Conservation (phyloP, 768 basidiomycete genomes). For the Auricularia sp. region DNA sequence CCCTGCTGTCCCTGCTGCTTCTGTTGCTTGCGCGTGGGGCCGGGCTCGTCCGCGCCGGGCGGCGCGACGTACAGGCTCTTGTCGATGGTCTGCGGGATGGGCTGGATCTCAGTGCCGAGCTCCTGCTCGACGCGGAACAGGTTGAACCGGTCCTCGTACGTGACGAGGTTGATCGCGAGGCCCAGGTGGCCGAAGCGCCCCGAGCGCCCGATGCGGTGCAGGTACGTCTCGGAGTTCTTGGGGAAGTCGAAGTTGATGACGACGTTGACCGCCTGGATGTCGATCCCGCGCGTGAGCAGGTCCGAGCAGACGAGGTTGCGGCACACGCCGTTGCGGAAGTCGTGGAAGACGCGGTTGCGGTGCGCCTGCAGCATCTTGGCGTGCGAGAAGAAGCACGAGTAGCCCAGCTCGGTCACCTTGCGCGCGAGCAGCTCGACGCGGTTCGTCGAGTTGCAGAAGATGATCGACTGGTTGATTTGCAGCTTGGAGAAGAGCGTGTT, state of each 20-base stretch:
- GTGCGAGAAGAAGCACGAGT: conserved; percentile 99
- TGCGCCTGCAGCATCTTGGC: conserved; percentile 99
- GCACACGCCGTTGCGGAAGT: conserved; percentile 97
- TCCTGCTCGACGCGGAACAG: conserved; percentile 98
- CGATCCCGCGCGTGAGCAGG: conserved; percentile 96
- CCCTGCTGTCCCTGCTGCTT: conserved; percentile 5
- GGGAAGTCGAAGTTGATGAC: conserved; percentile 99
- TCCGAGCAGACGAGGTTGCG: conserved; percentile 96
- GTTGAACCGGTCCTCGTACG: conserved; percentile 96
- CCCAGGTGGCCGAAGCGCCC: conserved; percentile 97
- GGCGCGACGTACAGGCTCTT: conserved; percentile 90
- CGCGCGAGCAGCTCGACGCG: conserved; percentile 98
- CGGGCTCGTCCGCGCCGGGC: conserved; percentile 30
- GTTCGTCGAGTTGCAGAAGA: conserved; percentile 99
- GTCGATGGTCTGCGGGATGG: conserved; percentile 88
- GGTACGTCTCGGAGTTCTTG: conserved; percentile 97
- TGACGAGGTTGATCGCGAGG: conserved; percentile 94
- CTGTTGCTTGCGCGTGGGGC: conserved; percentile 5
- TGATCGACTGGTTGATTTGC: conserved; percentile 99
- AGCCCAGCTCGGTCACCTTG: conserved; percentile 98
- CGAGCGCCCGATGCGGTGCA: conserved; percentile 96
- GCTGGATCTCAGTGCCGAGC: conserved; percentile 93
- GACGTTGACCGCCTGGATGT: conserved; percentile 99
- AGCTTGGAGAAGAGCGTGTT: conserved; percentile 99
- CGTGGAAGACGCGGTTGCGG: conserved; percentile 99